phyloP scores from a whole-genome alignment of 2,329 filamentous ascomycete genomes.

The Grosmannia serpens region DNA sequence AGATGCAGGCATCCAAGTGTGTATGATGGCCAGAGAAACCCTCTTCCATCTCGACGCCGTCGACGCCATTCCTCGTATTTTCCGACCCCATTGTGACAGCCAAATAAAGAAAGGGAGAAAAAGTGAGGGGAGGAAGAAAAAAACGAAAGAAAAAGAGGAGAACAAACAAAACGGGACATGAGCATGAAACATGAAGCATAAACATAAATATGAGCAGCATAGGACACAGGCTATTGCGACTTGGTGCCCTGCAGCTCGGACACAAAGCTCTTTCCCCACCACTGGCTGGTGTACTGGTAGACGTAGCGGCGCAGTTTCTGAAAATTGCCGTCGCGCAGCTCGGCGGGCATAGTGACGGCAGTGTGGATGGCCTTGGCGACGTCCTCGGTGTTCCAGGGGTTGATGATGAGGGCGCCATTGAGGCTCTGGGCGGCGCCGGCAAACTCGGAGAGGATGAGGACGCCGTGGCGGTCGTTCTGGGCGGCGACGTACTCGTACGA shows the following conservation, averaged over 20 bases:
- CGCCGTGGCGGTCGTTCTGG: slow-evolving; percentile 79
- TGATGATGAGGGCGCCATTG: slow-evolving; percentile 87
- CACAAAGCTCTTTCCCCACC: slow-evolving; percentile 94
- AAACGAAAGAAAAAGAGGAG: too few species aligned
- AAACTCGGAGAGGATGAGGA: slow-evolving; percentile 93
- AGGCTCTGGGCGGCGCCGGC: slow-evolving; percentile 90
- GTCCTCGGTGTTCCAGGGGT: slow-evolving; percentile 98
- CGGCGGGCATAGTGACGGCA: slow-evolving; percentile 90
- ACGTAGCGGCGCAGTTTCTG: slow-evolving; percentile 90
- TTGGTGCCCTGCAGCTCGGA: slow-evolving; percentile 47
- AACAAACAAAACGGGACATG: too few species aligned
- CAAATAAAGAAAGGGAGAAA: not conserved
- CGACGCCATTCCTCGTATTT: not conserved
- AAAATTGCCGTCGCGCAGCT: slow-evolving; percentile 78
- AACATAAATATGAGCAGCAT: not conserved
- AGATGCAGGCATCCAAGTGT: not conserved
- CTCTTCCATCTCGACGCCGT: not conserved
- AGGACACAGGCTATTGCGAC: not conserved
- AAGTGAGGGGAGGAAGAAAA: too few species aligned
- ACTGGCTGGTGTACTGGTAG: slow-evolving; percentile 93
- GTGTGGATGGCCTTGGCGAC: slow-evolving; percentile 87
- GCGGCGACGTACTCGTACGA: slow-evolving; percentile 97
- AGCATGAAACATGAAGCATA: not conserved
- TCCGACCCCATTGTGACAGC: not conserved
- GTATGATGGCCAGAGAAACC: not conserved